Evolutionary conservation across 2,329 filamentous ascomycete genomes (phyloP).

Genomic region (Talaromyces sp.): DNA sequence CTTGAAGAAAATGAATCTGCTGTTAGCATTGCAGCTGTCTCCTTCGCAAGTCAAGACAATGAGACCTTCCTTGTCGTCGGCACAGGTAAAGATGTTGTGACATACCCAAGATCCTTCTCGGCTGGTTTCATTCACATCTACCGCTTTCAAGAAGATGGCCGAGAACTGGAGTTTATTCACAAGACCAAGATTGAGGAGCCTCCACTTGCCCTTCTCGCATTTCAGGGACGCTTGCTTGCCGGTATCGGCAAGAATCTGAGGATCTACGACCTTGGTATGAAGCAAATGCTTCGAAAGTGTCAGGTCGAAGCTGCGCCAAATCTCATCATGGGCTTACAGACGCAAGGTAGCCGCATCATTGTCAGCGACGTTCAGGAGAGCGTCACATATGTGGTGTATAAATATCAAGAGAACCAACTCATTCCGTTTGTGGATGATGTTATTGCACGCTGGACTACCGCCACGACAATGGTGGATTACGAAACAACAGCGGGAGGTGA

Average conservation of each 20-base stretch:
- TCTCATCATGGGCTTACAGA: conserved; percentile 84
- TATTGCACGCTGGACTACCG: conserved; percentile 85
- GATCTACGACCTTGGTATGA: conserved; percentile 90
- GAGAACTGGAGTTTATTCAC: conserved; percentile 88
- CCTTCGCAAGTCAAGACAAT: conserved; percentile 84
- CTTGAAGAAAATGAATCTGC: conserved; percentile 88
- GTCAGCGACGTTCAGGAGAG: conserved; percentile 92
- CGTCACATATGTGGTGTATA: conserved; percentile 90
- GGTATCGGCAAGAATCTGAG: conserved; percentile 79
- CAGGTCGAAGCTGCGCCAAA: conserved; percentile 76
- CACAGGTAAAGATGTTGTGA: conserved; percentile 83
- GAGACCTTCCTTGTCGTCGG: conserved; percentile 92
- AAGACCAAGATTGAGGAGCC: conserved; percentile 91
- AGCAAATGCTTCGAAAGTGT: conserved; percentile 86
- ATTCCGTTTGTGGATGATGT: conserved; percentile 93
- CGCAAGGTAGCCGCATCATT: conserved; percentile 85
- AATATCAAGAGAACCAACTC: conserved; percentile 83
- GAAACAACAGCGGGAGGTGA: conserved; percentile 93
- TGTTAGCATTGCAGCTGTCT: conserved; percentile 77
- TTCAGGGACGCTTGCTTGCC: conserved; percentile 86
- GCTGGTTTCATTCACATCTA: conserved; percentile 91
- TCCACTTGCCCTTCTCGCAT: conserved; percentile 83
- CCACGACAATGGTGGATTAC: conserved; percentile 93
- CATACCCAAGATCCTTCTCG: conserved; percentile 71
- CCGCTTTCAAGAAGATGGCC: conserved; percentile 82